Percentiles rank a stretch among this genome's conserved stretches.
Conservation (phyloP, 2,329 filamentous ascomycete genomes). For the Aspergillus fijiensis region DNA sequence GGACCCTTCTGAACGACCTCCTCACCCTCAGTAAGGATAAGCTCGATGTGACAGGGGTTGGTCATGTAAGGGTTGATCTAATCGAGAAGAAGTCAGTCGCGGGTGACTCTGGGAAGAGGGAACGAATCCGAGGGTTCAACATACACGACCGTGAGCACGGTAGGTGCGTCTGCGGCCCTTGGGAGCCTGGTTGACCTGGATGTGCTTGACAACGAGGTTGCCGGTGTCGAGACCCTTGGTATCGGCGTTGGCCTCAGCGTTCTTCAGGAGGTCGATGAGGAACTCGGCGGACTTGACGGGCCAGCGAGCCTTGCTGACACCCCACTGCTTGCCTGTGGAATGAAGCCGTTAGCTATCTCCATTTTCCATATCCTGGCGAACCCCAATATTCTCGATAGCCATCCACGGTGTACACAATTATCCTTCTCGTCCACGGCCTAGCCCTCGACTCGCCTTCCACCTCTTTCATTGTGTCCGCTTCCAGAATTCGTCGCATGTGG, state of each 20-base stretch:
- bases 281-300: constrained; percentile 99
- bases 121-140: constrained; percentile 45
- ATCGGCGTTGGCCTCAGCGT: constrained; percentile 95
- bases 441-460: constrained; percentile 4
- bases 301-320: constrained; percentile 97
- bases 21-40: constrained; percentile 97
- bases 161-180: constrained; percentile 99
- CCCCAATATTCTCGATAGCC: neutral
- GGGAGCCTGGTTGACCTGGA: constrained; percentile 99
- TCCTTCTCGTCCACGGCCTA: neutral
- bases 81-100: neutral
- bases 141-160: constrained; percentile 99
- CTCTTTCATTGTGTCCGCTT: neutral
- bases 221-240: constrained; percentile 96
- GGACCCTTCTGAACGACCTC: constrained; percentile 93
- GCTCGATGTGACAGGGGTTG: constrained; percentile 99
- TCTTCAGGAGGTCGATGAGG: constrained; percentile 94
- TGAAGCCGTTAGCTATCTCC: constrained; percentile 9
- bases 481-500: constrained; percentile 11
- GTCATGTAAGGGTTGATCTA: constrained; percentile 99
- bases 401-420: neutral
- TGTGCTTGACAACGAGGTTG: constrained; percentile 99
- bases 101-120: neutral
- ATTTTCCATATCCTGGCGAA: neutral
- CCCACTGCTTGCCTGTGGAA: constrained; percentile 88